Base-by-base conservation (phyloP, 1,284 basidiomycete genomes). In the Schizophyllum commune region DNA sequence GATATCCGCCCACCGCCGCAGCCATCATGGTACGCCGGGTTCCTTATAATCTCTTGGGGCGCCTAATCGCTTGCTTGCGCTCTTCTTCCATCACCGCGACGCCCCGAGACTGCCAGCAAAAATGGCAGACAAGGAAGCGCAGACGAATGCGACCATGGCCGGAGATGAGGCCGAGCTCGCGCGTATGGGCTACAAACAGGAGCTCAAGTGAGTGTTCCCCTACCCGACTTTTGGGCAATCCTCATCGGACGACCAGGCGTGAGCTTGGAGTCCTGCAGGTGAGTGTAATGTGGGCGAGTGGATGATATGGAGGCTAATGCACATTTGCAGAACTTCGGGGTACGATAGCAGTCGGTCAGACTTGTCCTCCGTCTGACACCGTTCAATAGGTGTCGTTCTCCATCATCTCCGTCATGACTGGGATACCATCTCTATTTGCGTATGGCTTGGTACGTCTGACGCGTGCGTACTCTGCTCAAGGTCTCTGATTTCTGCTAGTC, bases 181-280 rank as follows among this genome's bases (percentile, higher is more conserved):
- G 51, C 75, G 84, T 60, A 86, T 90, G 85, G 87, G 87, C 8
- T 89, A 88, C 71, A 88, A 86, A 72, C 86, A 89, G 71, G 86
- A 89, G 70, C 73, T 90, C 47, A 84, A 79, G 84, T 86, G 64
- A 63, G 79, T 75, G 52, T 51, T 32, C 21, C 57, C 22, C 34
- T 51, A 8, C 21, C 33, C 62, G 39, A n/a, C 27, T 62, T 54
- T 47, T 27, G n/a, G 55, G 55, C 22, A 56, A 57, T 56, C 22
- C 59, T 34, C 22, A 32, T 55, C 21, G 51, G 21, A 39, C 57
- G 55, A 62, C 19, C 61, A 79, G 80, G 62, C 83, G 85, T 15
- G 85, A 88, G 63, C 69, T 87, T 62, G 75, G 81, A 34, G 72
- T 88, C 52, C 63, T 88, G 64, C 85, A 88, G 75, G 85, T 82